Evolutionary conservation across 1,284 basidiomycete species (phyloP).

Genomic region (Trichosporon sp.): DNA sequence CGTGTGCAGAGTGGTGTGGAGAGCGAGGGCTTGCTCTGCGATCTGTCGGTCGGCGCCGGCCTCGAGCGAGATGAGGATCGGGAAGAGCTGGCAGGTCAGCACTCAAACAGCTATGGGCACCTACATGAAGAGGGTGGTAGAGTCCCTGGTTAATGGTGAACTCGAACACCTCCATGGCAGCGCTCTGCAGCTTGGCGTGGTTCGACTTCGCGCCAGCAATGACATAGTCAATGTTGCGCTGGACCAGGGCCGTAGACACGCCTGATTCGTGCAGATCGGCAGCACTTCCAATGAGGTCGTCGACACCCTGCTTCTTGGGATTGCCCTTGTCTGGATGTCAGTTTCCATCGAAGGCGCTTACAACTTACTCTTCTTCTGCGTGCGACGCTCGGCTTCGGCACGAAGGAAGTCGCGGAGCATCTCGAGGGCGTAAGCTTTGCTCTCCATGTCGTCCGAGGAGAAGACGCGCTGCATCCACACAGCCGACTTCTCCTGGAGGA

Average conservation of each 20-base stretch:
- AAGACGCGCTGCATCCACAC: constrained; percentile 88
- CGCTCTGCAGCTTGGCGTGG: constrained; percentile 65
- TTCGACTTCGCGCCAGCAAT: constrained; percentile 72
- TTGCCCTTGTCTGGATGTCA: constrained; percentile 11
- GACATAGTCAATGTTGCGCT: constrained; percentile 81
- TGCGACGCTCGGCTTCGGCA: constrained; percentile 59
- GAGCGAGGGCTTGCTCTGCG: constrained; percentile 67
- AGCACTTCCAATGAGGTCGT: constrained; percentile 88
- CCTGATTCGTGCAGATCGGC: constrained; percentile 92
- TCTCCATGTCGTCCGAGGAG: constrained; percentile 63
- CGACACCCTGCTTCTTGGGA: constrained; percentile 61
- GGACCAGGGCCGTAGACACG: constrained; percentile 86
- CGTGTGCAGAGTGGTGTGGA: constrained; percentile 76
- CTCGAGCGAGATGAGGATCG: constrained; percentile 87
- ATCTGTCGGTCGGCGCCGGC: constrained; percentile 65
- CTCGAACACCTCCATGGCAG: constrained; percentile 83
- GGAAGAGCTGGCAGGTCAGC: constrained; percentile 63
- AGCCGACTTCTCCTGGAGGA: constrained; percentile 71
- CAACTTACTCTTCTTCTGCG: constrained; percentile 52
- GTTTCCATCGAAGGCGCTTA: not conserved
- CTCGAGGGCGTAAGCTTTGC: constrained; percentile 67
- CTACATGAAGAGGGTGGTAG: constrained; percentile 82
- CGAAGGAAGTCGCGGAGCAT: constrained; percentile 87
- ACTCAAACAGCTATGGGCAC: constrained; percentile 16
- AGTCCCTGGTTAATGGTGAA: constrained; percentile 93